These are phyloP conservation scores for Penicillium macrosclerotiorum DNA, from an alignment of 495 filamentous ascomycete genomes.

Conservation along the genomic window DNA sequence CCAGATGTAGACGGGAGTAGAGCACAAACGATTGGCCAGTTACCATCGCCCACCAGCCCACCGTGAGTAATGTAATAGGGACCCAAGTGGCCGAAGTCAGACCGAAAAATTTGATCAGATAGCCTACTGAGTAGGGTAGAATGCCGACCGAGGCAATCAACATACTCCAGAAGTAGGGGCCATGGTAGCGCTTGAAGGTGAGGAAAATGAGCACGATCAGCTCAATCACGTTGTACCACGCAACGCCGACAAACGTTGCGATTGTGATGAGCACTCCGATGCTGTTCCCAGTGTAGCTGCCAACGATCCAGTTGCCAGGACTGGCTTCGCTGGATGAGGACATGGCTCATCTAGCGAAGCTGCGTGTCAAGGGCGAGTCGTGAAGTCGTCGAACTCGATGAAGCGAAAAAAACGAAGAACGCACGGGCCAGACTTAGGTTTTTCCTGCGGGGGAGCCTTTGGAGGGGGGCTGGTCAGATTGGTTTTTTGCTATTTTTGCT, in stretches of 20 bases:
- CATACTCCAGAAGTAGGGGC: slow-evolving; percentile 46
- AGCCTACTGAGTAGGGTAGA: slow-evolving; percentile 31
- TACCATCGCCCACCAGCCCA: slow-evolving; percentile 43
- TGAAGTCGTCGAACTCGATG: no score
- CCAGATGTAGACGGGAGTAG: slow-evolving; percentile 41
- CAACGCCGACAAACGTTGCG: slow-evolving; percentile 36
- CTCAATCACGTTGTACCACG: slow-evolving; percentile 40
- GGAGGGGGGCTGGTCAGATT: slow-evolving; percentile 1
- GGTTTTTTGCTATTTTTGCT: not conserved
- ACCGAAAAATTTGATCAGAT: slow-evolving; percentile 38
- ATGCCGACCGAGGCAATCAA: slow-evolving; percentile 33
- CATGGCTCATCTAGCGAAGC: slow-evolving; percentile 9
- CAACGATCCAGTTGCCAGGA: slow-evolving; percentile 28
- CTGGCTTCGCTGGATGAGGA: slow-evolving; percentile 23
- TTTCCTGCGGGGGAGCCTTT: not conserved
- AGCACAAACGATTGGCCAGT: slow-evolving; percentile 41
- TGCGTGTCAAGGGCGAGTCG: no score
- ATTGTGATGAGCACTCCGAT: slow-evolving; percentile 33
- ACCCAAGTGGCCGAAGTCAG: slow-evolving; percentile 27
- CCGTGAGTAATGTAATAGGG: slow-evolving; percentile 29
- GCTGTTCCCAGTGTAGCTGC: slow-evolving; percentile 27
- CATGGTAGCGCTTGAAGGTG: slow-evolving; percentile 37
- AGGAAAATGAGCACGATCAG: slow-evolving; percentile 40
- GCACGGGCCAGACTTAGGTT: no score
- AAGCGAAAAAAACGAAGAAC: not conserved